These are phyloP conservation scores for Dipodascopsis tothii DNA, from an alignment of 805 yeast species.

Conservation along the genomic window DNA sequence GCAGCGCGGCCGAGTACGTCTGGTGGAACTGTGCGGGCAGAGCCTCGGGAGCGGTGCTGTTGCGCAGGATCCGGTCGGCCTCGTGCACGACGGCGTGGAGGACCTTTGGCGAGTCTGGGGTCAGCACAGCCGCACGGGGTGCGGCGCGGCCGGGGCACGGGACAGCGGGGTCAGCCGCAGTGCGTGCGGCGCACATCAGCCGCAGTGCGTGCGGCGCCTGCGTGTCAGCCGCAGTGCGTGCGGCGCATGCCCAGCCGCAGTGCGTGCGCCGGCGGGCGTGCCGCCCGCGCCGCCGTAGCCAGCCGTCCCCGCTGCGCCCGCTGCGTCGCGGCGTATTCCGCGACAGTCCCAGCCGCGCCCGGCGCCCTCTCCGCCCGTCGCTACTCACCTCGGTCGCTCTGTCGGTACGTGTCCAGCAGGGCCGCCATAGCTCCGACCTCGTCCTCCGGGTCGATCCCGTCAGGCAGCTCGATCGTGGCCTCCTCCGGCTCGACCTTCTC, in stretches of 20 bases:
- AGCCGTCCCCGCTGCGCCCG: too few species aligned
- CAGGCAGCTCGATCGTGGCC: slow-evolving; percentile 60
- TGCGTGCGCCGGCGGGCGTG: too few species aligned
- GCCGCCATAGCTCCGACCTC: slow-evolving; percentile 71
- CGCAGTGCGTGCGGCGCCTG: too few species aligned
- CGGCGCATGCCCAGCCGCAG: too few species aligned
- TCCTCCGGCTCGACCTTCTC: slow-evolving; percentile 28
- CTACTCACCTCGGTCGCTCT: too few species aligned
- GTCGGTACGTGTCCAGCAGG: slow-evolving; percentile 65
- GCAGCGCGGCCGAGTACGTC: slow-evolving; percentile 60
- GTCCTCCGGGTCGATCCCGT: slow-evolving; percentile 65
- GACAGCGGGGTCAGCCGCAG: slow-evolving; percentile 5
- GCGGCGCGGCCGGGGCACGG: not conserved
- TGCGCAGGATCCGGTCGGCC: slow-evolving; percentile 63
- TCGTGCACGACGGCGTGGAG: slow-evolving; percentile 80
- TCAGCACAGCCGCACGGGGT: not conserved
- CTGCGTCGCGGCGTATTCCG: not conserved
- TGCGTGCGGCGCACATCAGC: too few species aligned
- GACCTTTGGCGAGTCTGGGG: slow-evolving; percentile 24
- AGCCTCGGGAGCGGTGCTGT: slow-evolving; percentile 23
- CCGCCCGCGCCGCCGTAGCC: too few species aligned
- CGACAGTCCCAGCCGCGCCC: not conserved
- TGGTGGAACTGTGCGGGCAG: slow-evolving; percentile 48
- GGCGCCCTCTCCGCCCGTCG: too few species aligned
- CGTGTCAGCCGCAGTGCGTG: too few species aligned